These are phyloP conservation scores for Aaosphaeria pasadenensis DNA, from an alignment of 2,329 filamentous ascomycete genomes.

Conservation along the genomic window DNA sequence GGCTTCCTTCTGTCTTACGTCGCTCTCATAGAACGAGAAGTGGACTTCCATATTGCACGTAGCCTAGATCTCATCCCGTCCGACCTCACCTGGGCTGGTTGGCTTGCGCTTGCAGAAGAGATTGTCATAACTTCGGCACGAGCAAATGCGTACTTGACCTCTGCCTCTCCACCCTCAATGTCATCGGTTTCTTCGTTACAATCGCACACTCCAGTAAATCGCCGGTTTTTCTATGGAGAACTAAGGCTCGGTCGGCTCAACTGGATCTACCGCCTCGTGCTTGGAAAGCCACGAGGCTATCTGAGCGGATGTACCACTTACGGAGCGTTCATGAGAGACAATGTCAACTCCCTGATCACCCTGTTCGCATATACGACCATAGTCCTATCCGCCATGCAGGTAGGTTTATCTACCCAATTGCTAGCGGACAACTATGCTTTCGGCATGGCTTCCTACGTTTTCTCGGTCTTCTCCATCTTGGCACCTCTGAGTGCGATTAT, in stretches of 20 bases:
- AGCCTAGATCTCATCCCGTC: constrained; percentile 12
- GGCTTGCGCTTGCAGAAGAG: constrained; percentile 13
- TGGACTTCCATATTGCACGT: constrained; percentile 16
- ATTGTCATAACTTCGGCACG: not conserved
- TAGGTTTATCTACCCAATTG: constrained; percentile 15
- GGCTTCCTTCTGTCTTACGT: constrained; percentile 17
- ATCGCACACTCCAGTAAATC: constrained; percentile 11
- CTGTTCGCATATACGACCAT: constrained; percentile 23
- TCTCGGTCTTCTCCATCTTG: constrained; percentile 20
- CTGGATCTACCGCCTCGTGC: constrained; percentile 18
- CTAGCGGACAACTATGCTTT: constrained; percentile 14
- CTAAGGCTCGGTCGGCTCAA: constrained; percentile 21
- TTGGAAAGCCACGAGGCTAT: constrained; percentile 14
- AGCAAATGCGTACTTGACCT: not conserved
- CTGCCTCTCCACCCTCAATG: not conserved
- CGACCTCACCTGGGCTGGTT: constrained; percentile 17
- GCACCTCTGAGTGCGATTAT: constrained; percentile 15
- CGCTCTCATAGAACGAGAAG: constrained; percentile 17
- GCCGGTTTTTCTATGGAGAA: constrained; percentile 24
- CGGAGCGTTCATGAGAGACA: constrained; percentile 19
- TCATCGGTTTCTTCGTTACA: constrained; percentile 1
- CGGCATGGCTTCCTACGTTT: constrained; percentile 16
- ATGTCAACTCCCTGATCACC: constrained; percentile 19
- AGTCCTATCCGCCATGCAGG: constrained; percentile 24
- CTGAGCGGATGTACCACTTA: constrained; percentile 19